Conservation (phyloP, 805 yeast species). For the Priceomyces castillae region DNA sequence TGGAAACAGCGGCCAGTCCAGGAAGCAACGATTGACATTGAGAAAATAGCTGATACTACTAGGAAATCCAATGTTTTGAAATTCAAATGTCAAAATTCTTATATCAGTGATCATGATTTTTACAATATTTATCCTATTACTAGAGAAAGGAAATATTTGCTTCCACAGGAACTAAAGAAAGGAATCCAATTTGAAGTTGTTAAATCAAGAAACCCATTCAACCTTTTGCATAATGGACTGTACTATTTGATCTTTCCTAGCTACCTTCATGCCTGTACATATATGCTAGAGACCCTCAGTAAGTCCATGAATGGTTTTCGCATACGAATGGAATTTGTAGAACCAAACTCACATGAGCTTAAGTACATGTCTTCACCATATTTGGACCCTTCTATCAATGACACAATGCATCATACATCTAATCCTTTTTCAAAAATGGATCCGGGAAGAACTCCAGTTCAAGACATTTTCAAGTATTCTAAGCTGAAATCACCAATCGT, state of each 20-base stretch:
- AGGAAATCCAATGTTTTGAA: slow-evolving; percentile 31
- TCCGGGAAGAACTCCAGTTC: slow-evolving; percentile 5
- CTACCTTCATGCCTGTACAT: slow-evolving; percentile 49
- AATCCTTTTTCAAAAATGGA: slow-evolving; percentile 3
- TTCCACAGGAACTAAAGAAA: slow-evolving; percentile 17
- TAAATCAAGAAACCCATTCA: slow-evolving; percentile 48
- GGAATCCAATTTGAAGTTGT: slow-evolving; percentile 41
- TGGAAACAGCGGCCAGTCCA: slow-evolving; percentile 30
- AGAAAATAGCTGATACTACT: slow-evolving; percentile 5
- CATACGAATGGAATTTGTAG: slow-evolving; percentile 45
- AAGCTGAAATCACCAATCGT: slow-evolving; percentile 4
- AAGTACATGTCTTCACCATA: slow-evolving; percentile 30
- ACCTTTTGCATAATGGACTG: slow-evolving; percentile 43
- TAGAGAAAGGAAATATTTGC: slow-evolving; percentile 27
- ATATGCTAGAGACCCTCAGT: slow-evolving; percentile 47
- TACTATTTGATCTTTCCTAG: slow-evolving; percentile 54
- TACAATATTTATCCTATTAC: slow-evolving; percentile 33
- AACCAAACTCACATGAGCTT: slow-evolving; percentile 22
- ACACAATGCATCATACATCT: not conserved
- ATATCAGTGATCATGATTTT: slow-evolving; percentile 39
- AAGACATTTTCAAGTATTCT: slow-evolving; percentile 6
- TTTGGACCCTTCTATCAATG: slow-evolving; percentile 11
- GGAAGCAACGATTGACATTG: slow-evolving; percentile 24
- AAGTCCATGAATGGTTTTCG: slow-evolving; percentile 51
- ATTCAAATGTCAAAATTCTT: slow-evolving; percentile 38